Percentiles rank a stretch among this genome's conserved stretches.
These are phyloP conservation scores for Fusarium proliferatum DNA, from an alignment of 2,329 filamentous ascomycete species.

Conservation along the genomic window DNA sequence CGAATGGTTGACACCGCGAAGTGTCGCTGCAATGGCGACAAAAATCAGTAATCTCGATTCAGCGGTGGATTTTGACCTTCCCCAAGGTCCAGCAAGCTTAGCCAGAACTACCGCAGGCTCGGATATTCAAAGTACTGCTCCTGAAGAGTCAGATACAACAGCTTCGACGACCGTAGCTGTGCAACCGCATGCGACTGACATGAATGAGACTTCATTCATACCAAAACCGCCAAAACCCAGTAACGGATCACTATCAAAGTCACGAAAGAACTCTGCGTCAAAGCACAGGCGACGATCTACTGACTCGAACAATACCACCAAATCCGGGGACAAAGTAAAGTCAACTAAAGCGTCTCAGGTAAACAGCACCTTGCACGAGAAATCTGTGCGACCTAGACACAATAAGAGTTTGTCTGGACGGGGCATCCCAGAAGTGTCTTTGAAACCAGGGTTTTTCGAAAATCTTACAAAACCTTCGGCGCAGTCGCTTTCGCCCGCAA, in stretches of 20 bases:
- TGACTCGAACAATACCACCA: slow-evolving; percentile 46
- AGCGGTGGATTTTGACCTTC: neutral
- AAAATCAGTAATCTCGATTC: slow-evolving; percentile 43
- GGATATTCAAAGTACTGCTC: neutral
- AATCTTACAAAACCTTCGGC: slow-evolving; percentile 47
- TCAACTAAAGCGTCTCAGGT: slow-evolving; percentile 46
- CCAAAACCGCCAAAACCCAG: slow-evolving; percentile 16
- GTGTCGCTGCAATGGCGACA: slow-evolving; percentile 61
- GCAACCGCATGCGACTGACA: neutral
- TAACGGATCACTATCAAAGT: slow-evolving; percentile 19
- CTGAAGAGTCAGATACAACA: neutral
- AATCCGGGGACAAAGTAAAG: slow-evolving; percentile 46
- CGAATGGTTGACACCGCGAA: slow-evolving; percentile 74
- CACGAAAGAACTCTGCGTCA: slow-evolving; percentile 29
- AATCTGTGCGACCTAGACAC: slow-evolving; percentile 48
- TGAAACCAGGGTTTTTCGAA: slow-evolving; percentile 54
- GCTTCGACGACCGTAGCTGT: neutral
- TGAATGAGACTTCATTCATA: slow-evolving; percentile 1
- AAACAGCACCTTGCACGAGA: slow-evolving; percentile 50
- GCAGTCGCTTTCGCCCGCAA: slow-evolving; percentile 12
- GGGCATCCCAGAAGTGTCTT: slow-evolving; percentile 50
- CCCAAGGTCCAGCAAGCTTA: neutral
- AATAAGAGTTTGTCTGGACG: slow-evolving; percentile 42
- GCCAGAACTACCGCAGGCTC: neutral
- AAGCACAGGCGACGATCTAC: slow-evolving; percentile 48